Evolutionary conservation across 345 rosid species (phyloP).

Genomic region (Brassica carinata): DNA sequence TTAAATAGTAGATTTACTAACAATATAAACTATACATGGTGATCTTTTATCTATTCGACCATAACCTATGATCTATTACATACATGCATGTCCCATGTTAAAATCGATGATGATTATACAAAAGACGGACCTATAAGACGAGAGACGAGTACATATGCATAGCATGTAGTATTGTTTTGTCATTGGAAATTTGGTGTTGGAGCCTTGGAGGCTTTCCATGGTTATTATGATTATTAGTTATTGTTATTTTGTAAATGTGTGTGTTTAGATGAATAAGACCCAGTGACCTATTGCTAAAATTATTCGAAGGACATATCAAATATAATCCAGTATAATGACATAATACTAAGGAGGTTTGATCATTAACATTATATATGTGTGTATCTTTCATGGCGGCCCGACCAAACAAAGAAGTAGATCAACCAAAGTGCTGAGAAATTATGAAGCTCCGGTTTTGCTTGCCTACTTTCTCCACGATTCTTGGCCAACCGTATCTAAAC

Average conservation of each 20-base stretch:
- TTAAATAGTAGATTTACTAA: not conserved
- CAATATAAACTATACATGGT: not conserved
- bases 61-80: not conserved
- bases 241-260: not conserved
- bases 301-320: not conserved
- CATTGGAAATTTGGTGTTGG: not conserved
- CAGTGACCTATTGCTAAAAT: no score
- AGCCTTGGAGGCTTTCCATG: not conserved
- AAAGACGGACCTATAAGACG: not conserved
- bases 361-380: not conserved
- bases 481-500: conserved; percentile 22
- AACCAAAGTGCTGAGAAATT: conserved; percentile 37
- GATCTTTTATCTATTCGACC: not conserved
- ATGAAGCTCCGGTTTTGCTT: conserved; percentile 28
- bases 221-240: not conserved
- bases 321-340: not conserved
- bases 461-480: conserved; percentile 39
- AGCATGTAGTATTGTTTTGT: not conserved
- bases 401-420: conserved; percentile 43
- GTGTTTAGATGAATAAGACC: not conserved
- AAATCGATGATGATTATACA: not conserved
- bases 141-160: not conserved
- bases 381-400: conserved; percentile 14
- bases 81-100: not conserved
- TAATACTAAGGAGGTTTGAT: not conserved